Evolutionary conservation across 139 green algal genomes (phyloP), one percentile per base, ranked within the genome.

Genomic region (Coccomyxa sp.): DNA sequence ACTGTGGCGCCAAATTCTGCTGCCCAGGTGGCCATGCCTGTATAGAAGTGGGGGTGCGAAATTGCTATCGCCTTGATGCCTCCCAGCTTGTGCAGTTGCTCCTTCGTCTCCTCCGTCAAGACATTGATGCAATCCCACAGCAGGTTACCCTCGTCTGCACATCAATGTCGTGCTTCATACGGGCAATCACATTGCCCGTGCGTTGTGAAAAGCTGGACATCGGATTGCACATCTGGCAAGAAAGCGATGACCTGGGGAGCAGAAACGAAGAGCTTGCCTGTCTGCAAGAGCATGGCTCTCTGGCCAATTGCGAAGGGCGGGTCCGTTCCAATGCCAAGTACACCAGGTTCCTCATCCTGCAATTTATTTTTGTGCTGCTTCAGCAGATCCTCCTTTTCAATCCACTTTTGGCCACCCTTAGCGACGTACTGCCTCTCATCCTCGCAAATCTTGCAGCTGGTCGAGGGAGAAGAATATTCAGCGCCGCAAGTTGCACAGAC

Each of bases 41-140:
- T 13, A 51, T 88, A 88, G 68, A 86, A 89, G 86, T 89, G 86
- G 9, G 86, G 86, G 68, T 89, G 86, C 23, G 75, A 84, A 81
- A 89, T 83, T 67, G 80, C 86, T 15, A 89, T 89, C n/a, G 83
- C 76, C 21, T 82, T 12, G n/a, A 88, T 83, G 83, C 86, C 86
- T n/a, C 86, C 83, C 67, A 83, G 83, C 45, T 67, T 51, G 18
- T 79, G 13, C 7, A 88, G 1, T 15, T n/a, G 38, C 10, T 30
- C 17, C 45, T 67, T 63, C 0, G 67, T 82, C 15, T 32, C 80
- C 0, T 15, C 71, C 30, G 88, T 79, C 58, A 88, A 76, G 57
- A 89, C 27, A 28, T 80, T 80, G 67, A 89, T 38, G 83, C 86
- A 88, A 77, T 89, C 86, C 86, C 86, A 89, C 83, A 89, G 57